These are phyloP conservation scores for Saccharomyces uvarum DNA, from an alignment of 1,139 yeast genomes.

Conservation along the genomic window DNA sequence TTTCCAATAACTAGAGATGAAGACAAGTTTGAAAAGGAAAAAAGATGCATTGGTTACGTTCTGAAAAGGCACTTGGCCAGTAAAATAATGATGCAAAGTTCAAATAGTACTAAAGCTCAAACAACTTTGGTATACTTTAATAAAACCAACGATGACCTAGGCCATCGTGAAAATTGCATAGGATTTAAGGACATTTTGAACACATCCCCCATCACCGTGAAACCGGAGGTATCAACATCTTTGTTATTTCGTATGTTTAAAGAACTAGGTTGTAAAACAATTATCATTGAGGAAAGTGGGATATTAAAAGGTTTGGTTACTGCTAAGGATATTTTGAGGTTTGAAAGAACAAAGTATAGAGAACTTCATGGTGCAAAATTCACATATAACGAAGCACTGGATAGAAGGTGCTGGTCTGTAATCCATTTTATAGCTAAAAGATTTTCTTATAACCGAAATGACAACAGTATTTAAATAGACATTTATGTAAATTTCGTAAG, in stretches of 20 bases:
- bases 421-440: conserved; percentile 13
- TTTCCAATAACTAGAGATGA: conserved; percentile 45
- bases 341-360: conserved; percentile 30
- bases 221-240: conserved; percentile 50
- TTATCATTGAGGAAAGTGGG: conserved; percentile 56
- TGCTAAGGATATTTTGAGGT: conserved; percentile 56
- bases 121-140: conserved; percentile 16
- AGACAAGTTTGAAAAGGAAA: conserved; percentile 18
- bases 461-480: neutral
- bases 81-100: conserved; percentile 11
- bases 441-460: conserved; percentile 3
- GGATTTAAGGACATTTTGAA: conserved; percentile 45
- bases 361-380: conserved; percentile 26
- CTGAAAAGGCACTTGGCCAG: conserved; percentile 20
- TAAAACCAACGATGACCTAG: conserved; percentile 13
- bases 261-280: conserved; percentile 71
- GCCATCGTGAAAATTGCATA: conserved; percentile 12
- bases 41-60: conserved; percentile 27
- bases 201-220: conserved; percentile 56
- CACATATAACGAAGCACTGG: conserved; percentile 20
- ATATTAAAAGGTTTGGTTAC: conserved; percentile 55
- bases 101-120: conserved; percentile 11
- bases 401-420: conserved; percentile 21
- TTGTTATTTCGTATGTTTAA: conserved; percentile 62
- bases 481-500: neutral